Evolutionary conservation across 2,329 filamentous ascomycete species (phyloP).

Genomic region (Colletotrichum cordylinicola): DNA sequence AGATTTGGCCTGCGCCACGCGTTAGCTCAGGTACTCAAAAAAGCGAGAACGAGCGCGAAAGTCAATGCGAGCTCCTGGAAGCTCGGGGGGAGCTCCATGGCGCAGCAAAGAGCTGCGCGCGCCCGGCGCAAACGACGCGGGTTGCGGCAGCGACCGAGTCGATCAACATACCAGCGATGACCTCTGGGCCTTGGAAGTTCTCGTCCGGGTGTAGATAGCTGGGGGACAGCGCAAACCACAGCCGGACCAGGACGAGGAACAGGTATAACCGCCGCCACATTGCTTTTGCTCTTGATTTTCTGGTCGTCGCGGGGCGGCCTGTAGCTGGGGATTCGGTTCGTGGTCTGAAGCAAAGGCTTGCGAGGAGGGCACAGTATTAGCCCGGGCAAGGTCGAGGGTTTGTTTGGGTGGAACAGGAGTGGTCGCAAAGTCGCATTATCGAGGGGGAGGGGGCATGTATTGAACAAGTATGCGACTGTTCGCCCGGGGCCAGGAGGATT

Average conservation of each 20-base stretch:
- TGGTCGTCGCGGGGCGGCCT: slow-evolving; percentile 23
- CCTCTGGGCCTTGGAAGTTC: slow-evolving; percentile 97
- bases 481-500: not conserved
- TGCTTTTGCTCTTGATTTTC: slow-evolving; percentile 27
- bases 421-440: slow-evolving; percentile 22
- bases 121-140: not conserved
- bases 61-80: slow-evolving; percentile 4
- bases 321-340: slow-evolving; percentile 28
- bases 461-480: slow-evolving; percentile 2
- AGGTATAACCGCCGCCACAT: slow-evolving; percentile 96
- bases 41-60: slow-evolving; percentile 17
- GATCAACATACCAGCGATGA: slow-evolving; percentile 80
- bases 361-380: not conserved
- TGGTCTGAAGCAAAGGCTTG: not conserved
- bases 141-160: not conserved
- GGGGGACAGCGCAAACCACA: slow-evolving; percentile 92
- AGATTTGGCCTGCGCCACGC: slow-evolving; percentile 76
- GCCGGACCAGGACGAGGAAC: slow-evolving; percentile 80
- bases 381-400: not conserved
- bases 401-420: not conserved
- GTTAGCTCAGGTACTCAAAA: slow-evolving; percentile 13
- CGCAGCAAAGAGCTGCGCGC: not conserved
- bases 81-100: slow-evolving; percentile 8
- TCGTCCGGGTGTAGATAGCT: slow-evolving; percentile 99
- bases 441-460: slow-evolving; percentile 7